Evolutionary conservation across 148 eudicot genomes (phyloP).

Genomic region (Rhododendron simsii): DNA sequence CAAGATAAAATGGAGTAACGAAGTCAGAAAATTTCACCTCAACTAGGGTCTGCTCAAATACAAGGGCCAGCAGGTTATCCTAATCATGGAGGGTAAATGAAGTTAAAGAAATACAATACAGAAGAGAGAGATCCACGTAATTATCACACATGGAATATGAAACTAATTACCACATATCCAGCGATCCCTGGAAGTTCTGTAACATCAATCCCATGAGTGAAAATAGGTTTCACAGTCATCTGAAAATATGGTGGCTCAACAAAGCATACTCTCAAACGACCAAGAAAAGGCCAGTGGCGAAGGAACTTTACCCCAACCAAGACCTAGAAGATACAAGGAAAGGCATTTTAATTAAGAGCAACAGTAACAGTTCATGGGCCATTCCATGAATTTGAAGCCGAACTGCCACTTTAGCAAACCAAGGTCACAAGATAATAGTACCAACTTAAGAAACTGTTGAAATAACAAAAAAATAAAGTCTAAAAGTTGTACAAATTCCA

Average conservation of each 20-base stretch:
- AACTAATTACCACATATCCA: conserved; percentile 72
- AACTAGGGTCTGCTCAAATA: conserved; percentile 92
- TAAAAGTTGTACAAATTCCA: background rate
- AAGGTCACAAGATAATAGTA: background rate
- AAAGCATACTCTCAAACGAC: conserved; percentile 87
- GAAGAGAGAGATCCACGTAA: background rate
- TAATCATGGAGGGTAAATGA: conserved; percentile 19
- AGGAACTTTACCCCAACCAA: conserved; percentile 90
- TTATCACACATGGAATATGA: background rate
- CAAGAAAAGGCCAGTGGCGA: conserved; percentile 79
- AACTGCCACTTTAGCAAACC: conserved; percentile 2
- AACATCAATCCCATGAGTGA: conserved; percentile 85
- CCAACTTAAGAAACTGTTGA: background rate
- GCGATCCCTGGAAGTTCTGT: conserved; percentile 93
- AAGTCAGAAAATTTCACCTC: conserved; percentile 49
- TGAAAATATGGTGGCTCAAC: conserved; percentile 96
- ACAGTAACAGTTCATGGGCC: background rate
- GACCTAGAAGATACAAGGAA: conserved; percentile 45
- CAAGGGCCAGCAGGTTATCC: conserved; percentile 85
- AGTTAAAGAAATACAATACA: background rate
- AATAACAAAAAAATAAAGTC: background rate
- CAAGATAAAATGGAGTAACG: background rate
- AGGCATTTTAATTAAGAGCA: background rate
- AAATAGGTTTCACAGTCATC: conserved; percentile 83
- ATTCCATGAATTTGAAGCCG: background rate